phyloP scores from a whole-genome alignment of 2,329 filamentous ascomycete genomes.

The Stemphylium vesicarium region DNA sequence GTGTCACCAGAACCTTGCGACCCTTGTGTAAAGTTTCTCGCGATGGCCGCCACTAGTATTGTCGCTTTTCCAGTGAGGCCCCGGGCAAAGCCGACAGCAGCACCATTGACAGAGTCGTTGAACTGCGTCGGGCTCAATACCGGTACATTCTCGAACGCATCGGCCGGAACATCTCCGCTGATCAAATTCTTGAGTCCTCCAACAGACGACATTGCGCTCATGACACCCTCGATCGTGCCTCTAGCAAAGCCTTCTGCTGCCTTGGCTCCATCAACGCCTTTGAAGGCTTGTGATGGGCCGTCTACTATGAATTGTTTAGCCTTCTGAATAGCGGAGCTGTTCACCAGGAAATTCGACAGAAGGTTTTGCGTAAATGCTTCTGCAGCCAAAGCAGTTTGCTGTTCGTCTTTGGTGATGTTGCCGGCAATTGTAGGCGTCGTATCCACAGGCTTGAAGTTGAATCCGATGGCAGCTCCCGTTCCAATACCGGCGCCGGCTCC shows the following conservation, averaged over 20 bases:
- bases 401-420: constrained; percentile 14
- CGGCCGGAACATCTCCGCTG: constrained; percentile 29
- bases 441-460: constrained; percentile 19
- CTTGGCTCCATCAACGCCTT: constrained; percentile 22
- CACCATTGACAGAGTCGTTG: constrained; percentile 37
- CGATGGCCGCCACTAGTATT: constrained; percentile 29
- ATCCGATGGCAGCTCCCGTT: constrained; percentile 31
- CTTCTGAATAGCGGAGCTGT: constrained; percentile 26
- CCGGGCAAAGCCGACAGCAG: constrained; percentile 32
- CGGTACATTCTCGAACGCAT: constrained; percentile 29
- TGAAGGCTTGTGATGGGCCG: constrained; percentile 11
- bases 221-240: constrained; percentile 33
- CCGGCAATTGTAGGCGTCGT: constrained; percentile 7
- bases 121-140: constrained; percentile 24
- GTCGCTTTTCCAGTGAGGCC: constrained; percentile 35
- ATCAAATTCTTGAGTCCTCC: constrained; percentile 37
- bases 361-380: constrained; percentile 32
- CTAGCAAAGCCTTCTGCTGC: constrained; percentile 37
- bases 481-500: constrained; percentile 40
- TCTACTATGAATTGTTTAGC: constrained; percentile 3
- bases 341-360: constrained; percentile 30
- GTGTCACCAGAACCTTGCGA: constrained; percentile 3
- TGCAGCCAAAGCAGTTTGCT: constrained; percentile 23
- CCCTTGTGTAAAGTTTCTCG: constrained; percentile 21
- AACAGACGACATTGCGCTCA: constrained; percentile 32